phyloP scores from a whole-genome alignment of 1,284 basidiomycete species.

The Leucoagaricus sp. region DNA sequence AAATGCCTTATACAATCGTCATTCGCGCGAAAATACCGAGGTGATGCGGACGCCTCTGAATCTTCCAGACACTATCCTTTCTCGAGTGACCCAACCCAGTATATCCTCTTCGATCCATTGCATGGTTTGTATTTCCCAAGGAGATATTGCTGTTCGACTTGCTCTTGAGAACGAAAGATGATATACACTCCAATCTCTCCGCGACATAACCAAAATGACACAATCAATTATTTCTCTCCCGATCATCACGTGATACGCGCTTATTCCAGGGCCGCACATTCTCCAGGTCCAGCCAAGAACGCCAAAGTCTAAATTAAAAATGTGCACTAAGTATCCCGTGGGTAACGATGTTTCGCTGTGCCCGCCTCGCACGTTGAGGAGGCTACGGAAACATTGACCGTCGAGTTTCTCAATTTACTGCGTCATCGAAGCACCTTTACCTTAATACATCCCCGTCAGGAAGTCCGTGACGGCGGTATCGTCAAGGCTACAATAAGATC shows the following conservation, averaged over 20 bases:
- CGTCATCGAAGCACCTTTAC: neutral
- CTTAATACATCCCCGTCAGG: neutral
- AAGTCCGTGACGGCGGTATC: slow-evolving; percentile 11
- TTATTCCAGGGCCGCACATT: neutral
- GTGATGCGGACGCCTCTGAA: neutral
- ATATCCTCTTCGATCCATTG: too few species aligned
- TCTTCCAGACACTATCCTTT: neutral
- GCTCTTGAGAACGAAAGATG: too few species aligned
- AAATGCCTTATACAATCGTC: neutral
- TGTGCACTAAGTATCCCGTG: too few species aligned
- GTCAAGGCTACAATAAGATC: slow-evolving; percentile 20
- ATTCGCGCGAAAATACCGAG: neutral
- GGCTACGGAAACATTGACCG: neutral
- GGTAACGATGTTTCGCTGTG: too few species aligned
- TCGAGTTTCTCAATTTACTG: neutral
- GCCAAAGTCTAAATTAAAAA: too few species aligned
- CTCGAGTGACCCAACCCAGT: neutral
- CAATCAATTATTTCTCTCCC: neutral
- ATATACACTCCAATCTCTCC: neutral
- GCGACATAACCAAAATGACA: neutral
- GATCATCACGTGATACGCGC: neutral
- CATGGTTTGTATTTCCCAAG: too few species aligned
- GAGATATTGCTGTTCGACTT: too few species aligned
- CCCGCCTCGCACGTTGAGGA: too few species aligned
- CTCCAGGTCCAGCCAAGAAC: neutral